Evolutionary conservation across 305 asterid genomes (phyloP), one percentile per base, ranked within the genome.

Genomic region (Fraxinus baroniana): DNA sequence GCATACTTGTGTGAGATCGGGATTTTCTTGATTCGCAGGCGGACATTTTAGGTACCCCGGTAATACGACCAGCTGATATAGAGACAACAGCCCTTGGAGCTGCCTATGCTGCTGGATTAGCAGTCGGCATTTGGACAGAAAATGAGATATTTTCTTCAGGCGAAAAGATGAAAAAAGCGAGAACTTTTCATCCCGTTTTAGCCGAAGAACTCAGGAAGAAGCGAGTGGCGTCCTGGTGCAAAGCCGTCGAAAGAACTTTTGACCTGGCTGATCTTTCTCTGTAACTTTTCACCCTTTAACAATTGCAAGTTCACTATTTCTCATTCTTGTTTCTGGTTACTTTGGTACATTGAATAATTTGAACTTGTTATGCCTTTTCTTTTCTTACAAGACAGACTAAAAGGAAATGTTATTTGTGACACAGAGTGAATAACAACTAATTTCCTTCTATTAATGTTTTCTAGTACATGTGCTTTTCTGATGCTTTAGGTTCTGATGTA

Each of bases 51-150:
- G 98, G 98, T 55, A 87, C 74, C 52, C 89, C 97, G 0, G 98
- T 95, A 15, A 92, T 92, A 75, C 87, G 98, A 73, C 98, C 98
- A 52, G 96, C 91, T 28, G 91, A 95, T 81, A 89, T 86, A 76
- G 97, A 91, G 87, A 92, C 98, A 1, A 94, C 98, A 7, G 97
- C 98, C 8, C 97, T 94, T 57, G 99, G 99, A 68, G 99, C 98
- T 1, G 99, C 98, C 33, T 96, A 91, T 15, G 99, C 97, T 32
- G 98, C 98, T 72, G 99, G 98, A 89, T 77, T 96, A 83, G 99
- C 98, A 1, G 91, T 91, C 1, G 98, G 97, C 0, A 85, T 96
- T 13, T 96, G 98, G 95, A 89, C 93, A 0, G 95, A 96, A 84
- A 52, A 88, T 2, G 89, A 94, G 30, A 87, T 96, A 77, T 94